Conservation (phyloP, 257 asterid species). For the Capsicum baccatum region DNA sequence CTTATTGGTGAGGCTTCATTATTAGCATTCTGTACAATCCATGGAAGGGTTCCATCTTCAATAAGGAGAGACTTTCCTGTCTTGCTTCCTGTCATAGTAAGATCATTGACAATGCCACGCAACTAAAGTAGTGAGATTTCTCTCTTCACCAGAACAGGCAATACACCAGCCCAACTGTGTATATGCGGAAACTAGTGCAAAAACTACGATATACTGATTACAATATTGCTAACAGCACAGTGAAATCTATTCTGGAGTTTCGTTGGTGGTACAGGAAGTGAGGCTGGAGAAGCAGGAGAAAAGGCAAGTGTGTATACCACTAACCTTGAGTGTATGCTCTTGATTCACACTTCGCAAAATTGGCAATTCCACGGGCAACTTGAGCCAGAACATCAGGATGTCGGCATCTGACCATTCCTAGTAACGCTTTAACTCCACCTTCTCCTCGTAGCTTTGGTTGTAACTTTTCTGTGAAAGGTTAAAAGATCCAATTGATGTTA, state of each 20-base stretch:
- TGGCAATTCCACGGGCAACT: conserved; percentile 91
- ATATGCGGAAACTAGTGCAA: background rate
- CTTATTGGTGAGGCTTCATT: conserved; percentile 72
- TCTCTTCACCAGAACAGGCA: background rate
- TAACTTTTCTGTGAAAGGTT: conserved; percentile 61
- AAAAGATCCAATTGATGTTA: conserved; percentile 22
- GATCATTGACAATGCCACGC: background rate
- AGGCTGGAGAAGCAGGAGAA: background rate
- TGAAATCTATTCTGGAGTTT: background rate
- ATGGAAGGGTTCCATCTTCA: conserved; percentile 78
- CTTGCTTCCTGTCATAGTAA: conserved; percentile 54
- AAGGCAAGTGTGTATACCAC: background rate
- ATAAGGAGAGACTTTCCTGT: conserved; percentile 71
- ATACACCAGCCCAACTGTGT: background rate
- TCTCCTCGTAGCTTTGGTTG: conserved; percentile 63
- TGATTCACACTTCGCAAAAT: conserved; percentile 94
- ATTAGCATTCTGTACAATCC: conserved; percentile 86
- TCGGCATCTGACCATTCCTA: conserved; percentile 78
- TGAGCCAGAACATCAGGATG: conserved; percentile 95
- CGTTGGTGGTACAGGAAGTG: background rate
- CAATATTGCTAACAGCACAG: background rate
- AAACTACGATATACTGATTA: conserved; percentile 2
- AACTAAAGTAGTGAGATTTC: conserved; percentile 24
- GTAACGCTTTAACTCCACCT: conserved; percentile 77
- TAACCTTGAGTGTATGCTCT: conserved; percentile 76